Evolutionary conservation across 306 rosid genomes (phyloP), one percentile per base, ranked within the genome.

Genomic region (Pterocarpus santalinus): DNA sequence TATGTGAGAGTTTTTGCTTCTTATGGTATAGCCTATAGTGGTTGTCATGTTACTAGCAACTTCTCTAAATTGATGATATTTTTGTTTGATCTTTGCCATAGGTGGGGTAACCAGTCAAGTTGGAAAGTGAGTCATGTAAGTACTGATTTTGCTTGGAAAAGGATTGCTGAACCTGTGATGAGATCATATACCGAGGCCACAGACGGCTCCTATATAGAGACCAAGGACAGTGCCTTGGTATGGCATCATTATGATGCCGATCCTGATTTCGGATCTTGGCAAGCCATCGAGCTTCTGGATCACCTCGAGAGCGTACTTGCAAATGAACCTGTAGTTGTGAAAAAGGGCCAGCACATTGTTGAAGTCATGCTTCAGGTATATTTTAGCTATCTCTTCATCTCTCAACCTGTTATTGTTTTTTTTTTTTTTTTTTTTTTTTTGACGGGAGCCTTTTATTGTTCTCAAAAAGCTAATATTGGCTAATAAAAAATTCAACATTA

Each of bases 321-420:
- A 33, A 95, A 91, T 79, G 97, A 92, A 82, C 98, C 98, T 8
- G 98, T 92, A 46, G 87, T 88, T 71, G 98, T 92, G 64, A 95
- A 91, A 81, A 92, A 97, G 78, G 94, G 98, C 52, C 92, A 83
- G 58, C 80, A 88, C 52, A 89, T 92, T 75, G 91, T 95, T 22
- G 98, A 95, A 90, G 98, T 95, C 72, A 92, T 90, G 80, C 94
- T 90, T 75, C 97, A 95, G 97, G 98, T 92, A 68, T 53, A 86
- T 41, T 5, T 43, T 75, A 14, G 17, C 64, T 33, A 3, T 81
- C 77, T 60, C 58, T 46, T 53, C 55, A 10, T 60, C 61, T 80
- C 72, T 22, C 28, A 71, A 71, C 62, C 5, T 39, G 4, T 46
- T 53, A 36, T 58, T 73, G 71, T 69, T 32, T 22, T 22, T 22